A percentile compares a stretch with the other conserved stretches of the same genome.
Conservation (phyloP, 2,329 filamentous ascomycete genomes). For the Sarocladiaceae sp. region DNA sequence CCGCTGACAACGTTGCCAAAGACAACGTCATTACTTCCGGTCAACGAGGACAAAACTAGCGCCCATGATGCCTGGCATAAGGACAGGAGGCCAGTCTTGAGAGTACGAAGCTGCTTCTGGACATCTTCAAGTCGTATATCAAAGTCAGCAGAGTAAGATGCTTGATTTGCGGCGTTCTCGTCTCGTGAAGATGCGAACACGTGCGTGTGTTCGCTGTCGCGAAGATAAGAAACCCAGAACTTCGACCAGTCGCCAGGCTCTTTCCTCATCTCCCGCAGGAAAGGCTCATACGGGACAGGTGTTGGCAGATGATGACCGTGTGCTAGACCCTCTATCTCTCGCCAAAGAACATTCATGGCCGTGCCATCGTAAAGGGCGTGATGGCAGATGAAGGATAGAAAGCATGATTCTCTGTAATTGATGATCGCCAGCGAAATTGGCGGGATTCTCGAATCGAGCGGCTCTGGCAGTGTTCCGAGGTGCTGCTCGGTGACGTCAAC, state of each 20-base stretch:
- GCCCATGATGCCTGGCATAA: conserved; percentile 70
- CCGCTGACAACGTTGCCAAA: conserved; percentile 86
- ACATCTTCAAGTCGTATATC: conserved; percentile 36
- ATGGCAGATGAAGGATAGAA: conserved; percentile 53
- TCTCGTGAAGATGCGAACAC: conserved; percentile 19
- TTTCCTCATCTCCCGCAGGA: conserved; percentile 53
- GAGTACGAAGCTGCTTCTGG: conserved; percentile 40
- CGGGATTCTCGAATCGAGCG: conserved; percentile 37
- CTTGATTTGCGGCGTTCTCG: conserved; percentile 20
- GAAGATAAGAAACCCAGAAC: conserved; percentile 61
- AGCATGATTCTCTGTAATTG: conserved; percentile 20
- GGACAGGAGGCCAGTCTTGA: conserved; percentile 58
- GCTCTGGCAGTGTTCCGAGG: conserved; percentile 27
- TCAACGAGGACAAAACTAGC: conserved; percentile 51
- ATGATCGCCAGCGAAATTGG: conserved; percentile 41
- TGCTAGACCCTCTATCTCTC: conserved; percentile 61
- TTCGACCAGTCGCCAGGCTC: conserved; percentile 41
- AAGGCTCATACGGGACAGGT: conserved; percentile 52
- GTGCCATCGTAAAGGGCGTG: conserved; percentile 85
- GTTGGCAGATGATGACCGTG: conserved; percentile 37
- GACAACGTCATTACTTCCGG: conserved; percentile 60
- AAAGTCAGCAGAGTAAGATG: conserved; percentile 21
- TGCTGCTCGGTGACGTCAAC: conserved; percentile 33
- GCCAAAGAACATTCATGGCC: conserved; percentile 62
- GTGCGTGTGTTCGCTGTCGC: conserved; percentile 34